phyloP scores from a whole-genome alignment of 257 asterid species.

The Solanum medicagineum region DNA sequence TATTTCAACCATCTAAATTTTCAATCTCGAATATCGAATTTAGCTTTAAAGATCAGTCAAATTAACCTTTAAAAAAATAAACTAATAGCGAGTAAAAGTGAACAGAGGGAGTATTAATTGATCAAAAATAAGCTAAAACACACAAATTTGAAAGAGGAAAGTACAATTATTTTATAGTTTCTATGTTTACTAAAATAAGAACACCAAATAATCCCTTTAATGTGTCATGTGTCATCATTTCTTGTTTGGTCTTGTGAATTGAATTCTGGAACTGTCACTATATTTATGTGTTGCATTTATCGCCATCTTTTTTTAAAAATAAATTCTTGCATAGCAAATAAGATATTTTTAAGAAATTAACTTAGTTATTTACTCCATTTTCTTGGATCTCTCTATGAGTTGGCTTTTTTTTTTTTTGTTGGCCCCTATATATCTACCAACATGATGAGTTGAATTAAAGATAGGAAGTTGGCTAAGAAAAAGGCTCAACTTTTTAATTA shows the following conservation, averaged over 20 bases:
- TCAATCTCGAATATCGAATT: too few relatives aligned
- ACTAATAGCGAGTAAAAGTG: too few relatives aligned
- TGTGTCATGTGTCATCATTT: neutral
- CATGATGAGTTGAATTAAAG: neutral
- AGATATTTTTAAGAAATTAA: neutral
- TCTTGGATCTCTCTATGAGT: conserved; percentile 4
- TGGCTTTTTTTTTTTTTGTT: neutral
- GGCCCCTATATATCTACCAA: neutral
- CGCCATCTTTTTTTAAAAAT: conserved; percentile 9
- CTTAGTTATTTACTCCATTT: conserved; percentile 27
- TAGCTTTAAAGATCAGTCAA: too few relatives aligned
- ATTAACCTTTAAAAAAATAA: too few relatives aligned
- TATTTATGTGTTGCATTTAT: conserved; percentile 5
- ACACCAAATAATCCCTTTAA: neutral
- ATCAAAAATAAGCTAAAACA: too few relatives aligned
- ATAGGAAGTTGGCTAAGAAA: neutral
- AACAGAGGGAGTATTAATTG: too few relatives aligned
- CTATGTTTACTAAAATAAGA: too few relatives aligned
- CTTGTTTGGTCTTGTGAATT: neutral
- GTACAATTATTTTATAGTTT: too few relatives aligned
- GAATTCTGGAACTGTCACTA: neutral
- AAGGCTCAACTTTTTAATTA: neutral
- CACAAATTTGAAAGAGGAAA: too few relatives aligned
- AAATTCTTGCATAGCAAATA: neutral
- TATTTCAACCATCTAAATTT: too few relatives aligned